Evolutionary conservation across 257 asterid species (phyloP), one percentile per base, ranked within the genome.

Genomic region (Catharanthus roseus): DNA sequence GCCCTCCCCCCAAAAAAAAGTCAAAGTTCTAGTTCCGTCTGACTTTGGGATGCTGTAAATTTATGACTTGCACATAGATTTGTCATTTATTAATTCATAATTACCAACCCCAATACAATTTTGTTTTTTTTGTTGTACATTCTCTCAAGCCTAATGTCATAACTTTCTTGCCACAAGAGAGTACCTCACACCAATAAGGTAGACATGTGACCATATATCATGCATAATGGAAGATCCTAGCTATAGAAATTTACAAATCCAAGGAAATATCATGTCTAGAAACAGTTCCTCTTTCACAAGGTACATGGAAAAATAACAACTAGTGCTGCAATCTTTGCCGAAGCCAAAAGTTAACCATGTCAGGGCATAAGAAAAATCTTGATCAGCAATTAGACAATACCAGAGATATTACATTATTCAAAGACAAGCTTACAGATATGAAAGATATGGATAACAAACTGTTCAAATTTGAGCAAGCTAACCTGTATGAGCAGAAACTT

Each of bases 401-500:
- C n/a, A 10, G 21, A 66, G 61, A 33, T 36, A 23, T 31, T 12
- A 51, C 33, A 16, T 11, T 0, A 39, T 33, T 19, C n/a, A 23
- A 54, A 56, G 18, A 57, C 34, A 74, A 64, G 64, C 39, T 21
- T 4, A 55, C 19, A 29, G 36, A 49, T 29, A 28, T 21, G 56
- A 31, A 13, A 67, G 31, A 51, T 24, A 65, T 16, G 44, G 67
- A 57, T 24, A 24, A 55, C 39, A 4, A 58, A 58, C 18, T 23
- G 11, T 21, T 23, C 6, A 5, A 18, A 60, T 42, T 9, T 47
- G 13, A 58, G n/a, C 34, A 75, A 77, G 13, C 47, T 65, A 10
- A 93, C 99, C 99, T 91, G 97, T 76, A 93, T 74, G 77, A 87
- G 84, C 51, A 93, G 88, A 73, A 75, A 45, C 74, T 77, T 83